Percentiles rank a stretch among this genome's conserved stretches.
Conservation (phyloP, 106 monocot genomes). For the Apostasia ramifera region DNA sequence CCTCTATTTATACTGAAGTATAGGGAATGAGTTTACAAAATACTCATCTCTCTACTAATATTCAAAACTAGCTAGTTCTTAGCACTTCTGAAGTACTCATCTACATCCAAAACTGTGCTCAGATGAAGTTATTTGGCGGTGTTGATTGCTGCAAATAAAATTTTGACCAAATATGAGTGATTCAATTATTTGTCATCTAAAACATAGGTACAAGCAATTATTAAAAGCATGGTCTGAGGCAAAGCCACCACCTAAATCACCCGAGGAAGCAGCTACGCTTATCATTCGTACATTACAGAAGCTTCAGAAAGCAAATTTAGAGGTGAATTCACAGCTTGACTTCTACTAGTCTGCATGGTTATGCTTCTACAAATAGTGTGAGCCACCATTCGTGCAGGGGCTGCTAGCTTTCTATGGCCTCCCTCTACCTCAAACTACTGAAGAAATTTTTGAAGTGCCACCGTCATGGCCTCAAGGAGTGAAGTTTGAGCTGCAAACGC, state of each 20-base stretch:
- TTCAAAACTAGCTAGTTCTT: too few species aligned
- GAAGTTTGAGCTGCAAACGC: not conserved
- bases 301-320: not conserved
- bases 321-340: not conserved
- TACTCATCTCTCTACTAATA: too few species aligned
- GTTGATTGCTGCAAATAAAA: too few species aligned
- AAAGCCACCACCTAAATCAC: not conserved
- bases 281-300: not conserved
- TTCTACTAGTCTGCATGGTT: not conserved
- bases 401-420: constrained; percentile 1
- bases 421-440: not conserved
- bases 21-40: too few species aligned
- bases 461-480: not conserved
- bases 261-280: not conserved
- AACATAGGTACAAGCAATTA: not conserved
- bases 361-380: not conserved
- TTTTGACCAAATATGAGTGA: too few species aligned
- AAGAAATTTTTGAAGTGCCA: not conserved
- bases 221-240: not conserved
- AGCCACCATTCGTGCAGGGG: not conserved
- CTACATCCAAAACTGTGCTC: too few species aligned
- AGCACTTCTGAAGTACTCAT: too few species aligned
- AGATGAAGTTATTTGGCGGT: too few species aligned
- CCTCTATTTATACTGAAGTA: too few species aligned
- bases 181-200: too few species aligned